A percentile compares a stretch with the other conserved stretches of the same genome.
These are phyloP conservation scores for Gynochthodes officinalis DNA, from an alignment of 257 asterid species.

Conservation along the genomic window DNA sequence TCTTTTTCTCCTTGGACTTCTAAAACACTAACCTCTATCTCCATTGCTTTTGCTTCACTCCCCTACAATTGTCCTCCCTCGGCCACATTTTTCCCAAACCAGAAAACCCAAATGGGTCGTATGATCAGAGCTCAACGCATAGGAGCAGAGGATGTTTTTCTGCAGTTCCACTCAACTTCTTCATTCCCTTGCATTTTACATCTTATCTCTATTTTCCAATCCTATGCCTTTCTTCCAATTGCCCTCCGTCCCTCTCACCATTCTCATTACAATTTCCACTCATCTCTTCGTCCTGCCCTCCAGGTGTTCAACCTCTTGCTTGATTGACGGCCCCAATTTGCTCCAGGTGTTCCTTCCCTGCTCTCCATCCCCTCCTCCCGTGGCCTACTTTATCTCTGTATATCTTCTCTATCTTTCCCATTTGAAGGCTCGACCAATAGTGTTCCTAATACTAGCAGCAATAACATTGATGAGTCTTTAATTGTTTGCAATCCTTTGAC, in stretches of 20 bases:
- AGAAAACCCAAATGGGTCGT: too few relatives aligned
- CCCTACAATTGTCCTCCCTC: too few relatives aligned
- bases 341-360: slow-evolving; percentile 70
- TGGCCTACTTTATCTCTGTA: slow-evolving; percentile 91
- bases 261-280: slow-evolving; percentile 38
- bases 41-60: too few relatives aligned
- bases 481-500: slow-evolving; percentile 84
- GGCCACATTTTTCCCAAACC: too few relatives aligned
- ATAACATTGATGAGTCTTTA: slow-evolving; percentile 41
- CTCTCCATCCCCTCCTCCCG: slow-evolving; percentile 79
- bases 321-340: slow-evolving; percentile 68
- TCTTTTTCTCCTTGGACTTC: too few relatives aligned
- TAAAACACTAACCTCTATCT: too few relatives aligned
- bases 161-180: slow-evolving; percentile 45
- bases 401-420: slow-evolving; percentile 17
- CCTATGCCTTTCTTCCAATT: slow-evolving; percentile 43
- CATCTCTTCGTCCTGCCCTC: slow-evolving; percentile 32
- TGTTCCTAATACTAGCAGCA: background rate
- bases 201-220: slow-evolving; percentile 53
- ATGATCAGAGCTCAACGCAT: too few relatives aligned
- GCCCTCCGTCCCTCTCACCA: slow-evolving; percentile 70
- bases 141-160: too few relatives aligned
- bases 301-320: slow-evolving; percentile 68
- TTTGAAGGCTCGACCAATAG: background rate
- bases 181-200: slow-evolving; percentile 71